Evolutionary conservation across 441 rosid genomes (phyloP).

Genomic region (Adansonia madagascariensis): DNA sequence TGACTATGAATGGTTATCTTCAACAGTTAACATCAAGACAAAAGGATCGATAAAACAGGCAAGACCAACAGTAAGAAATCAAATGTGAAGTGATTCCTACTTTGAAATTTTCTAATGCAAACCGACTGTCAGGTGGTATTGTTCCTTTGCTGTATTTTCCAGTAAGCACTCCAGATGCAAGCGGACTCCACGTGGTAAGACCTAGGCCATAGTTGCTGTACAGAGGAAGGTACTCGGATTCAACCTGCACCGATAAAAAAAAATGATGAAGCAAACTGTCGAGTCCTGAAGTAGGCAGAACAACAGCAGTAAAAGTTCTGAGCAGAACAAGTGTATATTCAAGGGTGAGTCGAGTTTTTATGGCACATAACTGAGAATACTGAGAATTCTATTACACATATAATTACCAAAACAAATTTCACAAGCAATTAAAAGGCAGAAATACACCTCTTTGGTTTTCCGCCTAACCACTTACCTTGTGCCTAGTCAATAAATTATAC

Average conservation of each 20-base stretch:
- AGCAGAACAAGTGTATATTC: background rate
- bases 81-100: slow-evolving; percentile 40
- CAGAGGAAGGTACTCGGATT: slow-evolving; percentile 84
- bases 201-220: slow-evolving; percentile 87
- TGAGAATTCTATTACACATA: background rate
- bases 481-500: slow-evolving; percentile 84
- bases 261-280: background rate
- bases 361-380: too few relatives aligned
- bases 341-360: background rate
- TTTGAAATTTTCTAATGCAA: slow-evolving; percentile 92
- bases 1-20: background rate
- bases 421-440: background rate
- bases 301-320: background rate
- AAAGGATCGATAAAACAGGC: background rate
- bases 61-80: slow-evolving; percentile 1
- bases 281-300: background rate
- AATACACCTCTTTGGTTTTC: background rate
- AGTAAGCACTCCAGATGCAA: slow-evolving; percentile 95
- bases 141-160: slow-evolving; percentile 89
- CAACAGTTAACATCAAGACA: background rate
- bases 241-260: slow-evolving; percentile 57
- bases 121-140: slow-evolving; percentile 87
- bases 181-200: slow-evolving; percentile 98
- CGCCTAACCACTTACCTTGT: slow-evolving; percentile 54
- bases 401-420: background rate